Evolutionary conservation across 805 yeast genomes (phyloP).

Genomic region (Candida golubevii): DNA sequence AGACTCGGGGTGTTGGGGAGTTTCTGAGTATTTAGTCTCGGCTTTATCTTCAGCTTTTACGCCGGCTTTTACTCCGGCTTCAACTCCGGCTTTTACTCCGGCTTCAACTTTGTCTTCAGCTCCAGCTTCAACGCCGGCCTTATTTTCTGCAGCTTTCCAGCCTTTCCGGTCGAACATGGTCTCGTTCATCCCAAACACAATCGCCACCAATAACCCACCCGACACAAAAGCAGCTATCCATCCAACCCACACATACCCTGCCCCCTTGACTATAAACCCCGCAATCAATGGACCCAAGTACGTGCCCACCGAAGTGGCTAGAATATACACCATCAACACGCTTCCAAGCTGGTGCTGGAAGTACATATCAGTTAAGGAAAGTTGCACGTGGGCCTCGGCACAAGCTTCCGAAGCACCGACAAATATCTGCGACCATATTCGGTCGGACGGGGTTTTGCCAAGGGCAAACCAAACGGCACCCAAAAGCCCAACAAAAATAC

Average conservation of each 20-base stretch:
- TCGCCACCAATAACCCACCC: conserved; percentile 45
- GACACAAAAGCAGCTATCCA: conserved; percentile 59
- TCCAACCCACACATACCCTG: conserved; percentile 78
- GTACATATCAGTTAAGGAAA: conserved; percentile 66
- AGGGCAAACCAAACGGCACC: conserved; percentile 73
- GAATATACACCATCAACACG: conserved; percentile 65
- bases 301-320: conserved; percentile 73
- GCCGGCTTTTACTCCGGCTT: no score
- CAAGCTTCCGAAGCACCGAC: conserved; percentile 79
- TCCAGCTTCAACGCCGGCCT: not conserved
- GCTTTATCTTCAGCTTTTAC: no score
- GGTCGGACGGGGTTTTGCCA: conserved; percentile 50
- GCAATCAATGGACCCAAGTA: conserved; percentile 77
- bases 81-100: no score
- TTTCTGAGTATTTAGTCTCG: no score
- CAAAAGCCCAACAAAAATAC: conserved; percentile 53
- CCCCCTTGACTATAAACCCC: conserved; percentile 59
- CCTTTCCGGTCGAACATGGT: conserved; percentile 52
- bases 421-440: conserved; percentile 74
- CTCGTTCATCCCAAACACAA: conserved; percentile 65
- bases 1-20: no score
- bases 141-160: conserved; percentile 10
- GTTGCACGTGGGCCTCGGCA: conserved; percentile 69
- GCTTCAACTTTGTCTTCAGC: no score
- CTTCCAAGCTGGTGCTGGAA: conserved; percentile 75